Evolutionary conservation across 352 stramenopile genomes (phyloP), one percentile per base, ranked within the genome.

Genomic region (Hyaloperonospora arabidopsidis): DNA sequence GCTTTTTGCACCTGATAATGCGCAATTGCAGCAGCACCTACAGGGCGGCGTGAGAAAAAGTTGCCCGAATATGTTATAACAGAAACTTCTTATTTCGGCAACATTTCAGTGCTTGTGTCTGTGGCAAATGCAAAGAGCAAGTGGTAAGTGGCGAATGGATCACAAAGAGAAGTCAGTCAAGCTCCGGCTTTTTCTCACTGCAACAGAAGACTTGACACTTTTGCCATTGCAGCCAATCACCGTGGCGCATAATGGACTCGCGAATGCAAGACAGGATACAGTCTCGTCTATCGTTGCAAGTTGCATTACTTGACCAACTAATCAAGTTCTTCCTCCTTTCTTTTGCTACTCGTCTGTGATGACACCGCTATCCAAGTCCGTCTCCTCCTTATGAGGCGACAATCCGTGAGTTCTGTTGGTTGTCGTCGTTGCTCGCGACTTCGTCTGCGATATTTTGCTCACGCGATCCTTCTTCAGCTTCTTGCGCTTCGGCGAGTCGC

Each of bases 351-450:
- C 57, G 32, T 74, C 68, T 43, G 60, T 59, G 5, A 52, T 72
- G 21, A 67, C 49, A 11, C 65, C 68, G 38, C 61, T 76, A 45
- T 74, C 65, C 35, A 52, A 72, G 50, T 68, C 51, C 17, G 57
- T 32, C 25, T 32, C 57, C 12, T 72, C 60, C 68, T 74, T 72
- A 41, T 74, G 68, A 17, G 68, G 68, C 38, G 68, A 76, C 50
- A 72, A 74, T 38, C 47, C 56, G 47, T 74, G 57, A 32, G 46
- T 7, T 17, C 46, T 59, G 13, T 34, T 56, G 36, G 52, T 67
- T 36, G 62, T 36, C 52, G 58, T 41, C 52, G 58, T 66, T 10
- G 57, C 19, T 5, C 52, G 51, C 36, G 60, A 64, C 36, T 67
- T 70, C 29, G 65, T 73, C n/a, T 61, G 57, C 7, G 57, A 29